A percentile compares a stretch with the other conserved stretches of the same genome.
Conservation (phyloP, 306 rosid species). For the Quercus wislizeni region DNA sequence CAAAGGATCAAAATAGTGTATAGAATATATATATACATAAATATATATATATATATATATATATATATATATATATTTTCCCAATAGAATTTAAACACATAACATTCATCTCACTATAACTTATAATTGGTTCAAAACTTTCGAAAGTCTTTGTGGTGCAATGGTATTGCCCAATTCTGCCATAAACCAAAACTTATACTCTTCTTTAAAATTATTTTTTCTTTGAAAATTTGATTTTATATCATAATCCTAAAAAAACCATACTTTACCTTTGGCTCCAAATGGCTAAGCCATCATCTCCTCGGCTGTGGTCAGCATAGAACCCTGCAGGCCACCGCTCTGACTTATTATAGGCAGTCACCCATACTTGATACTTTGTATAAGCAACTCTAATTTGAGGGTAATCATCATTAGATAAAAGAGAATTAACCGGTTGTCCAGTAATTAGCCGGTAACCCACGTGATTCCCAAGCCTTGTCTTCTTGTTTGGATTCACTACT, state of each 20-base stretch:
- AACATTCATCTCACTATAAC: no score
- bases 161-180: no score
- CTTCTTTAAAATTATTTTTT: not conserved
- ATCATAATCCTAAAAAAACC: no score
- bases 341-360: conserved; percentile 73
- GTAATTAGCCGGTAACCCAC: conserved; percentile 74
- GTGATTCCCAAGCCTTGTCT: conserved; percentile 56
- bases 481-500: conserved; percentile 60
- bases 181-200: no score
- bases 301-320: conserved; percentile 71
- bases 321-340: conserved; percentile 84
- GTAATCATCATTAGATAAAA: conserved; percentile 63
- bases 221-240: no score
- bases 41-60: no score
- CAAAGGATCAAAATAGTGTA: no score
- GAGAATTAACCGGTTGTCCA: conserved; percentile 53
- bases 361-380: conserved; percentile 74
- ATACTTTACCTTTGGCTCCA: conserved; percentile 68
- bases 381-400: conserved; percentile 71
- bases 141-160: no score
- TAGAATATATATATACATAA: no score
- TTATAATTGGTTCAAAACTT: no score
- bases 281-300: conserved; percentile 78
- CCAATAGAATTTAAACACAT: no score
- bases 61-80: no score